Conservation (phyloP, 192 early-diverging fungal genomes). For the Diversispora epigaea region DNA sequence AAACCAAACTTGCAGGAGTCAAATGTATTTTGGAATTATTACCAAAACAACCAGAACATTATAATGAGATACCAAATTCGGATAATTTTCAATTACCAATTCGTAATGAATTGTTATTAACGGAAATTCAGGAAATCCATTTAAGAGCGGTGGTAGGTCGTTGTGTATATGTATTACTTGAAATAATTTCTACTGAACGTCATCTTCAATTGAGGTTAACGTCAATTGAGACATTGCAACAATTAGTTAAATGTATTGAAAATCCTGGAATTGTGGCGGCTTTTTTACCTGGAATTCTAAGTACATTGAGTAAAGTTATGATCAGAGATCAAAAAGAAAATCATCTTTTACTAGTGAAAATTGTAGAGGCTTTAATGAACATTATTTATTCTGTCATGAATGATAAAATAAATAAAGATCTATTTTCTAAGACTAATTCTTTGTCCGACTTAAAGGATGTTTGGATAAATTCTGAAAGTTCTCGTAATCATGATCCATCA, state of each 20-base stretch:
- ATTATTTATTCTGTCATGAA: conserved; percentile 37
- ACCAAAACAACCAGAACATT: background rate
- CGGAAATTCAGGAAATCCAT: conserved; percentile 12
- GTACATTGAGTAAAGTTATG: conserved; percentile 35
- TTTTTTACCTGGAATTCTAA: conserved; percentile 41
- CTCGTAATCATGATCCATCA: background rate
- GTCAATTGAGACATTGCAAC: conserved; percentile 38
- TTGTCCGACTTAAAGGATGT: conserved; percentile 33
- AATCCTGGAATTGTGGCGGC: conserved; percentile 32
- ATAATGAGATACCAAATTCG: background rate
- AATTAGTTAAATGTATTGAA: conserved; percentile 35
- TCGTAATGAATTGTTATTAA: background rate
- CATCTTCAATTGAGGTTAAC: conserved; percentile 37
- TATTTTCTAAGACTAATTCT: background rate
- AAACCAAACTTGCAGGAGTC: conserved; percentile 33
- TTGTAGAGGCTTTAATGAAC: conserved; percentile 36
- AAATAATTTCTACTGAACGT: conserved; percentile 28
- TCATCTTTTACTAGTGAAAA: conserved; percentile 35
- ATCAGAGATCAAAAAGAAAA: conserved; percentile 42
- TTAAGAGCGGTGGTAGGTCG: conserved; percentile 29
- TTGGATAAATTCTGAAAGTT: background rate
- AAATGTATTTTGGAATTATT: conserved; percentile 33
- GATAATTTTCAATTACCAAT: background rate
- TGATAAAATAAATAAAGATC: conserved; percentile 27
- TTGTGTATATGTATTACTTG: conserved; percentile 25